phyloP scores from a whole-genome alignment of 441 rosid species.

The Croton setiger region DNA sequence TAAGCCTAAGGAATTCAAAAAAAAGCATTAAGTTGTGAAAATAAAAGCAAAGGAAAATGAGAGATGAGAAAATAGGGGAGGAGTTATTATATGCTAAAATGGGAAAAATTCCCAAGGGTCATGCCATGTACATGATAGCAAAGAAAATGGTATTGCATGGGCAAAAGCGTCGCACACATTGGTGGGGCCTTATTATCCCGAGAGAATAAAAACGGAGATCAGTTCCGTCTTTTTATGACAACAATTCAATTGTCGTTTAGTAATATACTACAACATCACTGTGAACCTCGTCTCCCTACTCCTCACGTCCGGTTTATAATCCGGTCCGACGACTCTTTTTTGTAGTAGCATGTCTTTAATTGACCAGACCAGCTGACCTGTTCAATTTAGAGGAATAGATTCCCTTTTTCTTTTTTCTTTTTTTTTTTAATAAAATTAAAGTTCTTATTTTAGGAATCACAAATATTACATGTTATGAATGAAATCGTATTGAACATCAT shows the following conservation, averaged over 20 bases:
- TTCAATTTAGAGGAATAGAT: no score
- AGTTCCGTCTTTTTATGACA: background rate
- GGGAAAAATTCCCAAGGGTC: conserved; percentile 13
- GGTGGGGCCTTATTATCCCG: background rate
- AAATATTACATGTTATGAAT: no score
- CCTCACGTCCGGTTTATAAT: background rate
- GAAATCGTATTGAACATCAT: no score
- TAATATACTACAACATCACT: background rate
- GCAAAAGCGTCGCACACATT: background rate
- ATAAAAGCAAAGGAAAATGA: background rate
- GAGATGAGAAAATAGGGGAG: background rate
- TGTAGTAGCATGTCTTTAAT: no score
- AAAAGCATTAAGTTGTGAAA: background rate
- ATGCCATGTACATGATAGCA: conserved; percentile 44
- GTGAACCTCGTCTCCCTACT: background rate
- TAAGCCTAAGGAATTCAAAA: background rate
- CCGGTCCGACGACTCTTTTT: background rate
- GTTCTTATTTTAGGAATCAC: no score
- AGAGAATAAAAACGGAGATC: conserved; percentile 8
- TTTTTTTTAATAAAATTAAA: no score
- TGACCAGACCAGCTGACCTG: no score
- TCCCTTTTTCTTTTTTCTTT: no score
- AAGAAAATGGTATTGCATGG: conserved; percentile 7
- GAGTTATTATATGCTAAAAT: background rate
- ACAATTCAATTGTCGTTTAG: conserved; percentile 9